Conservation (phyloP, 2,329 filamentous ascomycete species). For the Trichophyton benhamiae region DNA sequence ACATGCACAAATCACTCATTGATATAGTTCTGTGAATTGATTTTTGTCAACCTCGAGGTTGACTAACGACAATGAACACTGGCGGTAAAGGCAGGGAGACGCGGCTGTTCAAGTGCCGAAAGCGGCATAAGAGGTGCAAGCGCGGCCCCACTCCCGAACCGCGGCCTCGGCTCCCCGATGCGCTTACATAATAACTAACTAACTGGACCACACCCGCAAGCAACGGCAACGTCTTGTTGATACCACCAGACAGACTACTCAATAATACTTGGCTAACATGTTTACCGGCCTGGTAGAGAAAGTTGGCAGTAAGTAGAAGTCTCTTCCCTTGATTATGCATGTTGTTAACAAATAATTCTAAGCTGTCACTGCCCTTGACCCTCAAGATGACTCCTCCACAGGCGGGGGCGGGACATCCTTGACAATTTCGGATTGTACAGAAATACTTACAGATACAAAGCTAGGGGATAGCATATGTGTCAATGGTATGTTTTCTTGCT, state of each 20-base stretch:
- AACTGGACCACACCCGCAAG: too few relatives aligned
- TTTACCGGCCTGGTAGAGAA: constrained; percentile 92
- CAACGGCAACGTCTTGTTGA: not conserved
- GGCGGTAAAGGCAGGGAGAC: not conserved
- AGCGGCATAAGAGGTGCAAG: not conserved
- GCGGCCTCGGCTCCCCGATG: not conserved
- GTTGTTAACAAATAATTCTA: constrained; percentile 6
- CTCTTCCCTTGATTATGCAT: not conserved
- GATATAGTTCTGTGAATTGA: not conserved
- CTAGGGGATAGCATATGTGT: constrained; percentile 89
- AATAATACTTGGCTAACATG: constrained; percentile 43
- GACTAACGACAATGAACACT: not conserved
- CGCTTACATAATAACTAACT: not conserved
- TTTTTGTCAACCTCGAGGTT: not conserved
- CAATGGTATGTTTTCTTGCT: constrained; percentile 49
- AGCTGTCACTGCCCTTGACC: constrained; percentile 69
- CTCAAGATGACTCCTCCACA: constrained; percentile 58
- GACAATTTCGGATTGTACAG: constrained; percentile 63
- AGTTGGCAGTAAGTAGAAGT: constrained; percentile 57
- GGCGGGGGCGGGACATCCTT: constrained; percentile 75
- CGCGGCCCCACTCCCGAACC: not conserved
- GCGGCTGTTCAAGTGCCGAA: not conserved
- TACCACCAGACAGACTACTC: not conserved
- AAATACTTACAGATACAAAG: constrained; percentile 71
- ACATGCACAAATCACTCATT: not conserved